Percentiles rank a stretch among this genome's conserved stretches.
These are phyloP conservation scores for Colletotrichum paranaense DNA, from an alignment of 2,329 filamentous ascomycete genomes.

Conservation along the genomic window DNA sequence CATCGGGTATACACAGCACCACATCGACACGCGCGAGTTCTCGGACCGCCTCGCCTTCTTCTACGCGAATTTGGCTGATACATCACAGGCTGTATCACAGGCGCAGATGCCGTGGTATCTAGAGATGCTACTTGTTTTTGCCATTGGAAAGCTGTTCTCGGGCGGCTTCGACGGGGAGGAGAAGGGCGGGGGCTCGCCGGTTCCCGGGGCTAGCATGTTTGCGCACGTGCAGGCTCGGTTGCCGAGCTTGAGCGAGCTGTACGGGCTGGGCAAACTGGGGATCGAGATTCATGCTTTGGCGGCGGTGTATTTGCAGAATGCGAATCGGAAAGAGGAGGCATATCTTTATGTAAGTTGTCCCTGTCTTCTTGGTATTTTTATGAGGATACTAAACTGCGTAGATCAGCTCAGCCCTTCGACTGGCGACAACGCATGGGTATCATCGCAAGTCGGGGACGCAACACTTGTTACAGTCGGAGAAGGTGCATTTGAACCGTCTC, in stretches of 20 bases:
- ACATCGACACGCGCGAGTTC: constrained; percentile 39
- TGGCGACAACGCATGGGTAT: constrained; percentile 35
- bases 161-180: constrained; percentile 7
- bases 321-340: constrained; percentile 33
- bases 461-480: constrained; percentile 19
- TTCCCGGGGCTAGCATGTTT: constrained; percentile 23
- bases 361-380: background rate
- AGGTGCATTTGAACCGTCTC: constrained; percentile 30
- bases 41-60: constrained; percentile 31
- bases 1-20: constrained; percentile 40
- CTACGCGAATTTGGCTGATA: constrained; percentile 7
- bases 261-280: constrained; percentile 13
- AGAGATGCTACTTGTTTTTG: constrained; percentile 31
- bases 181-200: background rate
- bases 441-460: constrained; percentile 25
- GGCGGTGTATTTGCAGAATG: constrained; percentile 32
- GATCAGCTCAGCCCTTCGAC: constrained; percentile 28
- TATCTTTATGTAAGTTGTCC: constrained; percentile 31
- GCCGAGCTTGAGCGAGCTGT: constrained; percentile 19
- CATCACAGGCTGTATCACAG: background rate
- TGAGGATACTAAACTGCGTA: background rate
- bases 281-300: constrained; percentile 30
- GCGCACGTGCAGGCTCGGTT: constrained; percentile 7
- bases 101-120: constrained; percentile 27
- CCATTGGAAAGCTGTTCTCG: constrained; percentile 31